Percentiles rank a stretch among this genome's conserved stretches.
Evolutionary conservation across 306 rosid genomes (phyloP).

Genomic region (Astragalus membranaceus): DNA sequence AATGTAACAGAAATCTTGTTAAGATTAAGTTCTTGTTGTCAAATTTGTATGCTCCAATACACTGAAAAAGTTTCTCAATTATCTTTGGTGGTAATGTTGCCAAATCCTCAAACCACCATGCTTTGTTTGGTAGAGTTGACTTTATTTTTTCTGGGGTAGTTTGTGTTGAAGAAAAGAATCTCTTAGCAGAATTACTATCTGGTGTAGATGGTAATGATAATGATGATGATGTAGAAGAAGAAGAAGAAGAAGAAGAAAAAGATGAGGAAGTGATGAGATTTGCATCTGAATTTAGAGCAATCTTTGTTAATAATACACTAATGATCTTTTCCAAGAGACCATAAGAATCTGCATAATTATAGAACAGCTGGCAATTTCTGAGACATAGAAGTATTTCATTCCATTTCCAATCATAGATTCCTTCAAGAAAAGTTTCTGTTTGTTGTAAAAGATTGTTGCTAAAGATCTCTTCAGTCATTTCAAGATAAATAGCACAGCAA

Average conservation of each 20-base stretch:
- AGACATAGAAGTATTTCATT: conserved; percentile 47
- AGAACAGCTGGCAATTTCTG: conserved; percentile 38
- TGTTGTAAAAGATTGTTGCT: conserved; percentile 58
- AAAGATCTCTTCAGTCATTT: conserved; percentile 51
- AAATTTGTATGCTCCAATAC: conserved; percentile 36
- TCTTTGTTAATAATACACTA: conserved; percentile 42
- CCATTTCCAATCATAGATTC: conserved; percentile 58
- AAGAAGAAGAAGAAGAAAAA: neutral
- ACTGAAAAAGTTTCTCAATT: conserved; percentile 48
- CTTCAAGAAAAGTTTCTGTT: conserved; percentile 51
- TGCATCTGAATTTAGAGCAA: conserved; percentile 45
- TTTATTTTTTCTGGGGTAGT: conserved; percentile 45
- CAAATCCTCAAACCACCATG: conserved; percentile 88
- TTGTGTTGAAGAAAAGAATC: conserved; percentile 43
- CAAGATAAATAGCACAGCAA: conserved; percentile 62
- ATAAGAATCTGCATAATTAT: conserved; percentile 43
- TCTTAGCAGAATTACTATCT: conserved; percentile 36
- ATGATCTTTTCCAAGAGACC: conserved; percentile 68
- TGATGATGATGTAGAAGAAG: conserved; percentile 36
- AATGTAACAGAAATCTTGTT: conserved; percentile 73
- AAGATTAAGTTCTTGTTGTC: conserved; percentile 52
- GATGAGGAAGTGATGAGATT: conserved; percentile 16
- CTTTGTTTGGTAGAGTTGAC: conserved; percentile 38
- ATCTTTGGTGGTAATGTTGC: conserved; percentile 53
- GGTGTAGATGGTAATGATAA: conserved; percentile 59